Evolutionary conservation across 257 asterid genomes (phyloP), one percentile per base, ranked within the genome.

Genomic region (Ilex asprella): DNA sequence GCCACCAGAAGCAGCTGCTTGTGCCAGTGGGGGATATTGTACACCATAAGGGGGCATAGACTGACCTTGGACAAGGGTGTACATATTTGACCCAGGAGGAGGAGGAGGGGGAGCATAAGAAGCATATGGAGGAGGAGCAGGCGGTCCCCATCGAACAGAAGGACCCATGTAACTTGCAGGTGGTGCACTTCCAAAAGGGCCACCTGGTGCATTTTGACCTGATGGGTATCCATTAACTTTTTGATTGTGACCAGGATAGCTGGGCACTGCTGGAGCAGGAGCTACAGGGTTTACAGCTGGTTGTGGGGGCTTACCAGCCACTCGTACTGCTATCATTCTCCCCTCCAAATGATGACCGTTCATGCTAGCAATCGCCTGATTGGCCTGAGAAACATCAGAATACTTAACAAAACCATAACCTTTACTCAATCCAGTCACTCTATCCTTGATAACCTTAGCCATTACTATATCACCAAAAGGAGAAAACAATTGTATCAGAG

Each of bases 361-460:
- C 82, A 72, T 68, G 67, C 67, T 52, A 2, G 39, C 56, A 59
- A 72, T 68, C 11, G 81, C 76, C 32, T 64, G 70, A 58, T 67
- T 63, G 21, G 78, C 73, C 63, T 76, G 75, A 9, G 61, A 6
- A 9, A 69, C 39, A 59, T 62, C 49, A 16, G 70, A 68, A 30
- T 65, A 76, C 57, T 66, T 66, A 14, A 76, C 73, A 60, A 76
- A 76, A 15, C 82, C 82, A 16, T 65, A 72, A 31, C 82, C 78
- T 66, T 66, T 76, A 62, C 71, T 69, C 64, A 66, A 53, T 32
- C 76, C 82, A 46, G 76, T 61, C 16, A 35, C 16, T 46, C 31
- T 68, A 64, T 76, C 73, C 67, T 49, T 66, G 21, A 69, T 50
- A 13, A 76, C 73, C 51, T 64, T 50, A 6, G 76, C 62, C 7